Base-by-base conservation (phyloP, 257 asterid genomes). In the Galeopsis tetrahit region DNA sequence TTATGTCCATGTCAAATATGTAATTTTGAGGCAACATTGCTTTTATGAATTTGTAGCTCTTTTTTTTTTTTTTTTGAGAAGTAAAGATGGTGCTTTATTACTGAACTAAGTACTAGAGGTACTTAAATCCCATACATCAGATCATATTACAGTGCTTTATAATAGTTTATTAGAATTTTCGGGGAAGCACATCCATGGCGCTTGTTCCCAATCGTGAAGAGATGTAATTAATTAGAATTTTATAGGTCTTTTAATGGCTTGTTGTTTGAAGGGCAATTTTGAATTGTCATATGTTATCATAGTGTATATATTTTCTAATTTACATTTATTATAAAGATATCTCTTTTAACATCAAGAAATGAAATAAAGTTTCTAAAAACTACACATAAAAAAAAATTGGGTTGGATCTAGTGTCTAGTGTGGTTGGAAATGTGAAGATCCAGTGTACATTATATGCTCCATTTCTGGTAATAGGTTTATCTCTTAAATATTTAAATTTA, bases 291-390 rank as follows among this genome's bases (percentile, higher is more conserved):
- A 63, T 56, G 0, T 43, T 79, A 58, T 55, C 43, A 3, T 48
- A 66, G 52, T 31, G 34, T 49, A 38, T 73, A 31, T 72, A 58
- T 63, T 76, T 72, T 76, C 77, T 70, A 74, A 70, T 65, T 38
- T 58, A 83, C 79, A 55, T 63, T 70, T 72, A 80, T 87, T 76
- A 43, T 75, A 86, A 85, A 94, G 99, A 86, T 94, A 79, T 94
- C 98, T 78, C 95, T 90, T 72, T 82, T 94, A 79, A 95, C 96
- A 57, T 97, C 99, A 55, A 86, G 99, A 79, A 94, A 94, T 83
- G 99, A 92, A 87, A 89, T 98, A 94, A 82, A 91, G 88, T 81
- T 85, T 90, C 69, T 98, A 94, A 82, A 78, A 68, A 97, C 95
- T 67, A 53, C 88, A 80, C 96, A 97, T 56, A 35, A 94, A 92